phyloP scores from a whole-genome alignment of 2,329 filamentous ascomycete species.

The Fusarium luffae region DNA sequence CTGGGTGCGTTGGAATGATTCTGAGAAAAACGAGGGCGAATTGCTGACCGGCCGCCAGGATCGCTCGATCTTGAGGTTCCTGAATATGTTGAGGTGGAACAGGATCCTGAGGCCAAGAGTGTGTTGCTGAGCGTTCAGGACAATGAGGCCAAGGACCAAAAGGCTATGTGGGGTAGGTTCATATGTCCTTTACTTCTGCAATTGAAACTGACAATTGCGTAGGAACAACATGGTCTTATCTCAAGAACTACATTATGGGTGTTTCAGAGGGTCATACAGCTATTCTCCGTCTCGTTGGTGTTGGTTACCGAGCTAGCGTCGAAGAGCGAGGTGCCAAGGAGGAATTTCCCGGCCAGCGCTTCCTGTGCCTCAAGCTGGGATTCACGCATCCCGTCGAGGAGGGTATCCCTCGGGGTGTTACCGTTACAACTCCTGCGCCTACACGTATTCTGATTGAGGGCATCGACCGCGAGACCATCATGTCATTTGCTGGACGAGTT shows the following conservation, averaged over 20 bases:
- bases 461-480: constrained; percentile 84
- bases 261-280: constrained; percentile 97
- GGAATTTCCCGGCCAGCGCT: constrained; percentile 84
- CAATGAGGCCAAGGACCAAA: constrained; percentile 75
- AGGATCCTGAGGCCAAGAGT: constrained; percentile 72
- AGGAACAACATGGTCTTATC: constrained; percentile 91
- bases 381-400: constrained; percentile 97
- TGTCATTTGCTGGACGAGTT: constrained; percentile 91
- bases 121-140: constrained; percentile 78
- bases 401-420: constrained; percentile 83
- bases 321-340: constrained; percentile 80
- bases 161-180: constrained; percentile 91
- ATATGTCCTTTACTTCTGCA: background rate
- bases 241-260: constrained; percentile 90
- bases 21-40: background rate
- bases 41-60: constrained; percentile 60
- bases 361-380: constrained; percentile 93
- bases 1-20: constrained; percentile 66
- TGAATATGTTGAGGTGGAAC: constrained; percentile 77
- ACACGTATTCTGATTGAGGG: constrained; percentile 93
- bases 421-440: constrained; percentile 87
- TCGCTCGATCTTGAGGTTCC: constrained; percentile 83
- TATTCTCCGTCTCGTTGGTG: constrained; percentile 90
- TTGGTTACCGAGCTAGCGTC: constrained; percentile 91
- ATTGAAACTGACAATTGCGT: constrained; percentile 20